Conservation (phyloP, 768 basidiomycete genomes). For the Cystofilobasidium capitatum region DNA sequence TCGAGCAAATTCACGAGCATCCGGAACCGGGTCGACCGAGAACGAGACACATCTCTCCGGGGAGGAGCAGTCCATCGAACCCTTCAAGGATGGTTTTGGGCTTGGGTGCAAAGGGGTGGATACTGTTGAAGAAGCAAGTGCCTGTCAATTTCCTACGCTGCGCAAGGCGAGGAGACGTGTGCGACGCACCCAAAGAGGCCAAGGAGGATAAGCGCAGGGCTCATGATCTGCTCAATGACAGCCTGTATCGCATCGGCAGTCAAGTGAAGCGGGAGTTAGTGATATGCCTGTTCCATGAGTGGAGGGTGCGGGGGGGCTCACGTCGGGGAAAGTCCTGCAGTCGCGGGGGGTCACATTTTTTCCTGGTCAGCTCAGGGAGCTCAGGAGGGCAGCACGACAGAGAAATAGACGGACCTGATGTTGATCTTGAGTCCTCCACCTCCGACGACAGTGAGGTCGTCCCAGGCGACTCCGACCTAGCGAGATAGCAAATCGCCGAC, state of each 20-base stretch:
- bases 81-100: conserved; percentile 48
- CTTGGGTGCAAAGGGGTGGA: conserved; percentile 49
- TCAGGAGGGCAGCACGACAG: not conserved
- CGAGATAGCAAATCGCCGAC: not conserved
- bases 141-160: not conserved
- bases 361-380: not conserved
- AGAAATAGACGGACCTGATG: conserved; percentile 16
- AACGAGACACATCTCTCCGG: conserved; percentile 60
- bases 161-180: not conserved
- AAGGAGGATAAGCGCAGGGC: conserved; percentile 51
- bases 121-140: not conserved
- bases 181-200: conserved; percentile 41
- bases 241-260: conserved; percentile 27
- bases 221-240: conserved; percentile 46
- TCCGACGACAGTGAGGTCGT: conserved; percentile 39
- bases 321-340: conserved; percentile 39
- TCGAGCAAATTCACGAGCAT: not conserved
- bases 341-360: not conserved
- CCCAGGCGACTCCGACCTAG: conserved; percentile 37
- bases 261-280: too few relatives aligned
- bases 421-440: conserved; percentile 42
- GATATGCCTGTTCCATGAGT: not conserved
- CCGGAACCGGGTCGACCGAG: conserved; percentile 36
- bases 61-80: conserved; percentile 52
- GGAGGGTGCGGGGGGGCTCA: not conserved